These are phyloP conservation scores for Neurospora pannonica DNA, from an alignment of 495 filamentous ascomycete genomes.

Conservation along the genomic window DNA sequence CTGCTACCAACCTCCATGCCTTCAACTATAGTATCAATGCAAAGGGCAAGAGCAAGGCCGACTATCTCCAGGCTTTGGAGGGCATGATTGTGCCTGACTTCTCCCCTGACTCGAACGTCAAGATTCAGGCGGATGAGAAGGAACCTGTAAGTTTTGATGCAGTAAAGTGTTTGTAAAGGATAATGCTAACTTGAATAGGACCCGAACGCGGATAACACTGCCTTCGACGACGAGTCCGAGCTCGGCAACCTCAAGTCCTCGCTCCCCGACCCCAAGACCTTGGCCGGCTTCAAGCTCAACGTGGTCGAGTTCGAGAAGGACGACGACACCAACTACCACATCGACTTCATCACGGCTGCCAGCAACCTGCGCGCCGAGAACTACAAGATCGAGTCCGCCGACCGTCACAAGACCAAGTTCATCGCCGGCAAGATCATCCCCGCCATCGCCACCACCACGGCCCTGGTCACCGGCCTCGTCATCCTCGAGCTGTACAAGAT, in stretches of 20 bases:
- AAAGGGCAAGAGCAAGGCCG: slow-evolving; percentile 55
- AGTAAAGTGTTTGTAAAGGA: not conserved
- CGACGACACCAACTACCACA: slow-evolving; percentile 95
- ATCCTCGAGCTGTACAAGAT: slow-evolving; percentile 94
- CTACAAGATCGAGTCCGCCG: slow-evolving; percentile 86
- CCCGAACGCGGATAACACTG: slow-evolving; percentile 58
- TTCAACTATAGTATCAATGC: slow-evolving; percentile 96
- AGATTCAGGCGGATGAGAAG: slow-evolving; percentile 93
- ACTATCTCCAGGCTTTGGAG: slow-evolving; percentile 69
- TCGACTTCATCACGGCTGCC: slow-evolving; percentile 96
- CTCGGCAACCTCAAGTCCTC: slow-evolving; percentile 55
- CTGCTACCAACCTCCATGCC: slow-evolving; percentile 85
- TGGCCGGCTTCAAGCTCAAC: slow-evolving; percentile 77
- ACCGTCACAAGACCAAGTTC: slow-evolving; percentile 97
- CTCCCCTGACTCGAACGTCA: slow-evolving; percentile 80
- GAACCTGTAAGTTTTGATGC: slow-evolving; percentile 52
- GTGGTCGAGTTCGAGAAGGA: slow-evolving; percentile 99
- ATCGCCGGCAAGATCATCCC: slow-evolving; percentile 99
- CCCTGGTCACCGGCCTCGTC: slow-evolving; percentile 88
- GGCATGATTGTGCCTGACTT: slow-evolving; percentile 97
- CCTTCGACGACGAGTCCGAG: slow-evolving; percentile 63
- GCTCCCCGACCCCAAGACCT: slow-evolving; percentile 67
- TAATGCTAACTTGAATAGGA: slow-evolving; percentile 39
- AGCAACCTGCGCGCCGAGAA: slow-evolving; percentile 96
- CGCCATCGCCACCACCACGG: slow-evolving; percentile 95